Evolutionary conservation across 768 basidiomycete genomes (phyloP), one percentile per base, ranked within the genome.

Genomic region (Psilocybe cyanescens): DNA sequence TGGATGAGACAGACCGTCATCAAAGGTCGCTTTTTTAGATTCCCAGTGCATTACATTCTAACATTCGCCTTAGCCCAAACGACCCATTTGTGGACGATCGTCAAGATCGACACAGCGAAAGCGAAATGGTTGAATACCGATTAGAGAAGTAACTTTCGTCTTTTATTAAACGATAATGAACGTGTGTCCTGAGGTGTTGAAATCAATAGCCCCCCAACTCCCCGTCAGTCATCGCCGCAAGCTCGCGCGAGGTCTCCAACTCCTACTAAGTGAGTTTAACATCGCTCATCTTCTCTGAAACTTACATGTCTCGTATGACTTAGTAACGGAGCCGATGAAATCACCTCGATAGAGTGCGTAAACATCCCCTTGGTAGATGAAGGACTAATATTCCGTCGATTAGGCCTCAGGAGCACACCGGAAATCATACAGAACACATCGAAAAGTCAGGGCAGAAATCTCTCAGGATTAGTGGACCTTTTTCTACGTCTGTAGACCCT

Each of bases 101-200:
- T 35, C 33, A 45, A 52, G 29, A 19, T 30, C 11, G n/a, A 12
- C 19, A 30, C 28, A 8, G 14, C 3, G 28, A 28, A 44, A 8
- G 14, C 3, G 28, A 28, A 44, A 49, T 19, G 37, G 16, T 8
- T 8, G 58, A 53, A 39, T 67, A 67, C 17, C 48, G 45, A 48
- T 56, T 67, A 29, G 58, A 67, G 30, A 68, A 63, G 66, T 65
- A 51, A 14, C 33, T 45, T 17, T 28, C n/a, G 4, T 53, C 11
- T n/a, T 53, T 35, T 33, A 8, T 44, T 30, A 30, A 33, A 14
- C 3, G 7, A 14, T 53, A 4, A 12, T 35, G 14, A 11, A 14
- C 29, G 17, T n/a, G 8, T 53, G 31, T 29, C 33, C 35, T 8
- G 30, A 6, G 14, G 14, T 3, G 30, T 51, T 24, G n/a, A 12